Evolutionary conservation across 2,329 filamentous ascomycete genomes (phyloP).

Genomic region (Fusarium mexicanum): DNA sequence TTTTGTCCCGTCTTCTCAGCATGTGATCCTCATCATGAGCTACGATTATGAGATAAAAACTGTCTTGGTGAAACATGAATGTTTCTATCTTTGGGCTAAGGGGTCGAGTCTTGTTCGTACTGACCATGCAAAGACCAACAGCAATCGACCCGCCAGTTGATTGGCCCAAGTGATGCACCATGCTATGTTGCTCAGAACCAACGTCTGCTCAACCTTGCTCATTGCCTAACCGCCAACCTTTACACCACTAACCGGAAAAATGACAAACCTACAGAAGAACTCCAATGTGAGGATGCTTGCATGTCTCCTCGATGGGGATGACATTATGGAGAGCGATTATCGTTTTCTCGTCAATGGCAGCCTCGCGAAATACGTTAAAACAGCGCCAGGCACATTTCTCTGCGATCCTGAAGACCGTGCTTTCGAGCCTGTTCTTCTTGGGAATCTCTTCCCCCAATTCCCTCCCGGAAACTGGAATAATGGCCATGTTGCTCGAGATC

Average conservation of each 20-base stretch:
- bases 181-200: not conserved
- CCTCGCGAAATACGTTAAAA: constrained; percentile 41
- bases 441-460: constrained; percentile 40
- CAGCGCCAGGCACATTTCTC: constrained; percentile 38
- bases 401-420: constrained; percentile 36
- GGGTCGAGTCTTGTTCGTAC: no score
- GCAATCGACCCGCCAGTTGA: not conserved
- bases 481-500: constrained; percentile 29
- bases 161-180: not conserved
- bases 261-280: not conserved
- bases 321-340: constrained; percentile 40
- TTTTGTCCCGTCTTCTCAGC: not conserved
- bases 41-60: not conserved
- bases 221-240: not conserved
- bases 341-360: constrained; percentile 41
- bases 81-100: not conserved
- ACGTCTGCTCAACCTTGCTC: not conserved
- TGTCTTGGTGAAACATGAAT: not conserved
- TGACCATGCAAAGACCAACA: not conserved
- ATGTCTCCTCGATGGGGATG: constrained; percentile 39
- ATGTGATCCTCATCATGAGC: not conserved
- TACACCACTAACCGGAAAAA: not conserved
- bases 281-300: constrained; percentile 41
- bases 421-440: constrained; percentile 41
- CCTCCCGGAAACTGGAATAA: constrained; percentile 42